These are phyloP conservation scores for Rhipidocladum racemiflorum DNA, from an alignment of 176 grass and related monocot species.

Conservation along the genomic window DNA sequence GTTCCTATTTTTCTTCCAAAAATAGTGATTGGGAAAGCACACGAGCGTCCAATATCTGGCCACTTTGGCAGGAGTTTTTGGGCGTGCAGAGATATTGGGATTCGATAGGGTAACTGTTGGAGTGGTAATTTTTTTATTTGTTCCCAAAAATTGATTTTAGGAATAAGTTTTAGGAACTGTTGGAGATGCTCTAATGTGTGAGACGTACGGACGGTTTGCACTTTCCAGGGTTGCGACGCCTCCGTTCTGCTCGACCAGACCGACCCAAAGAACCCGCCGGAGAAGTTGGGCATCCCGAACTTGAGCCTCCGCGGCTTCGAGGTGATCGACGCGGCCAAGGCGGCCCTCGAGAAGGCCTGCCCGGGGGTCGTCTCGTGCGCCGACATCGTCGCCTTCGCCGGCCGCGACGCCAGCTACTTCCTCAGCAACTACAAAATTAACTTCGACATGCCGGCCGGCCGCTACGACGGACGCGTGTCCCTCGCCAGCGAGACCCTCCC, in stretches of 20 bases:
- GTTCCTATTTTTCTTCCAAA: too few relatives aligned
- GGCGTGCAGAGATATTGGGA: too few relatives aligned
- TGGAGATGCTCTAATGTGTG: too few relatives aligned
- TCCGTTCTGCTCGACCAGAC: conserved; percentile 46
- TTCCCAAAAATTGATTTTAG: too few relatives aligned
- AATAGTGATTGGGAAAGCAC: too few relatives aligned
- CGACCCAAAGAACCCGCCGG: conserved; percentile 36
- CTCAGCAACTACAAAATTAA: background rate
- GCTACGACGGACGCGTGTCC: conserved; percentile 34
- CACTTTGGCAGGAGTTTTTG: too few relatives aligned
- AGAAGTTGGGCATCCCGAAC: conserved; percentile 32
- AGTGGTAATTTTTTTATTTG: too few relatives aligned
- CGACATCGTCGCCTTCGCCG: conserved; percentile 58
- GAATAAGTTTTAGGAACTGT: too few relatives aligned
- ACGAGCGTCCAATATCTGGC: too few relatives aligned
- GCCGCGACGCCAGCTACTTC: conserved; percentile 36
- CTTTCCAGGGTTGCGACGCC: conserved; percentile 32
- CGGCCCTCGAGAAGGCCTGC: conserved; percentile 25
- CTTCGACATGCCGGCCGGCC: conserved; percentile 25
- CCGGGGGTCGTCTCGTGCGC: conserved; percentile 46
- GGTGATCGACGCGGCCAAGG: conserved; percentile 50
- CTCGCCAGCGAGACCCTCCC: background rate
- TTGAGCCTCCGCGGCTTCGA: conserved; percentile 46
- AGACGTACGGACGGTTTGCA: too few relatives aligned
- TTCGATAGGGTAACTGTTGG: too few relatives aligned